Evolutionary conservation across 2,329 filamentous ascomycete genomes (phyloP), one percentile per base, ranked within the genome.

Genomic region (Curvularia verruculosa): DNA sequence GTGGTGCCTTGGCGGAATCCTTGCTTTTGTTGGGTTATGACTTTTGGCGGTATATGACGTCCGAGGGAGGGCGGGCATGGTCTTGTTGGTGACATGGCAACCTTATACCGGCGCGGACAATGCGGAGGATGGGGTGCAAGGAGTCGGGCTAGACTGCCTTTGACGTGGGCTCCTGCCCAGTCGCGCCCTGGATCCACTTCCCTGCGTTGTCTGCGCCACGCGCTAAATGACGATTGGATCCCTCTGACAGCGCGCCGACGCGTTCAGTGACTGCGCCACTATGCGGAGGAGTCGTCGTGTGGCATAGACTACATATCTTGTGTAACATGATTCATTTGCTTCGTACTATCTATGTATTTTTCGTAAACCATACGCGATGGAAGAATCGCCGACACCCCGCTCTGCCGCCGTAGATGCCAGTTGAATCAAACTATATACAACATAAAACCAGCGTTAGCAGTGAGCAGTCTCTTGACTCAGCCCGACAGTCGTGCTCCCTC

Each of bases 1-100:
- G 43, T 50, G 36, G 45, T 60, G 40, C 52, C 64, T 63, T 61
- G 56, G 60, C 62, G 55, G 28, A n/a, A 58, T 57, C 52, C 58
- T 63, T 61, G 64, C 49, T 49, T 53, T 56, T 47, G 29, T 44
- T 19, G 5, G n/a, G 28, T 21, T 51, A 45, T 56, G 40, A 55
- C 37, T 47, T 39, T 41, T 29, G 31, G 36, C 31, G 31, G 31
- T 44, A 50, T 44, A 49, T 56, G 49, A 48, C 49, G 52, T 23
- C 12, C 21, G 39, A 28, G 13, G 23, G 18, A 45, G 56, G 54
- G 51, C 44, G 45, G 46, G 29, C 29, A 39, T 13, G 13, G 36
- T 52, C 47, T 18, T 1, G 18, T 28, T 19, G 29, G 46, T 29
- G 40, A 29, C 59, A 59, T 62, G 49, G 52, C 47, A 40, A 8